Evolutionary conservation across 768 basidiomycete genomes (phyloP), one percentile per base, ranked within the genome.

Genomic region (Tulasnella sp.): DNA sequence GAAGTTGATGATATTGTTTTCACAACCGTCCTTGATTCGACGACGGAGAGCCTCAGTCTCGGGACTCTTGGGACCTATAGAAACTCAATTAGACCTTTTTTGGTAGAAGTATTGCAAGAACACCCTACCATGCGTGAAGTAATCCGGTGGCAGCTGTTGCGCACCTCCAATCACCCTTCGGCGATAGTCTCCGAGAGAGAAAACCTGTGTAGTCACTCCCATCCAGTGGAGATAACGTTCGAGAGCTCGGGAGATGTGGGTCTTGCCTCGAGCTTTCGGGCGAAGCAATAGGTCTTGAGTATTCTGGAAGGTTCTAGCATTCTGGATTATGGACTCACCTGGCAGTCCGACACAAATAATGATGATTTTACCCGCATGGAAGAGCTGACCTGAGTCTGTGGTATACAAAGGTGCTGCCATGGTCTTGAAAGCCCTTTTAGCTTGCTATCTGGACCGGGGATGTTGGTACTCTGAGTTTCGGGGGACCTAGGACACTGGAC

Each of bases 191-290:
- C 97, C 97, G 11, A 99, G 83, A 6, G 94, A 95, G 71, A 98
- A 89, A 69, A 98, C 97, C 75, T 90, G 87, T 0, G 94, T 96
- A 81, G 96, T 98, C 69, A 99, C 92, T 36, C 97, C 97, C 80
- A 94, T 92, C 97, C 97, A 99, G 79, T 94, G 86, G 1, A 99
- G 86, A 80, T 99, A 99, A n/a, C 97, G 88, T 79, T 98, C 96
- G 14, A 98, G 85, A 7, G 96, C 90, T 42, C 95, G 87, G 1
- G 95, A 96, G 72, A 98, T 94, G 79, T 99, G 97, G 0, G 97
- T 99, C 82, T 97, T 97, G 39, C 95, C 94, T 69, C 94, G 87
- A 0, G 96, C 95, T 78, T 74, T 39, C 40, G 71, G 35, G 3
- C 47, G 41, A 3, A 63, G 42, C 32, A 8, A n/a, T 5, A 22